A percentile compares a stretch with the other conserved stretches of the same genome.
Conservation (phyloP, 2,329 filamentous ascomycete species). For the Exophiala lecanii-corni region DNA sequence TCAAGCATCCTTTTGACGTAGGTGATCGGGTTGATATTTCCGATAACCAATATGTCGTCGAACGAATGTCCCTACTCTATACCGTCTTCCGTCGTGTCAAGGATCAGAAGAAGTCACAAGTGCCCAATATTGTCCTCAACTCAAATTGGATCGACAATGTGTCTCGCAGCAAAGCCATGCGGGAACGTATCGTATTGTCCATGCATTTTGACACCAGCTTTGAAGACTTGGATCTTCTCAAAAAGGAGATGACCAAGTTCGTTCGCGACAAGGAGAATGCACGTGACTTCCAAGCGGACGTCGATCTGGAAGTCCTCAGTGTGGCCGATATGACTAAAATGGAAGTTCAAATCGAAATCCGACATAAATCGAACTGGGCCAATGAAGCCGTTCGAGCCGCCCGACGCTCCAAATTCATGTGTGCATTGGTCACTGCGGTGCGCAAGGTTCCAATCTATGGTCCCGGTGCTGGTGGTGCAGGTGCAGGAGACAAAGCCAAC, state of each 20-base stretch:
- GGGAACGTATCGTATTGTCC: slow-evolving; percentile 72
- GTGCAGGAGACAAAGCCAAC: slow-evolving; percentile 60
- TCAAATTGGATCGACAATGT: slow-evolving; percentile 94
- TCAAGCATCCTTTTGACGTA: slow-evolving; percentile 97
- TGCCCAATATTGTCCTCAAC: slow-evolving; percentile 90
- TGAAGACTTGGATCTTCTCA: slow-evolving; percentile 81
- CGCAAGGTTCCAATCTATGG: slow-evolving; percentile 81
- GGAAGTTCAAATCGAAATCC: slow-evolving; percentile 73
- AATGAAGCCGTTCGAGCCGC: slow-evolving; percentile 77
- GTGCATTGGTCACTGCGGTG: slow-evolving; percentile 77
- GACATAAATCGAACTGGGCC: slow-evolving; percentile 90
- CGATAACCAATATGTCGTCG: slow-evolving; percentile 68
- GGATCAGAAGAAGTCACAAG: slow-evolving; percentile 72
- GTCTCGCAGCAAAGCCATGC: slow-evolving; percentile 85
- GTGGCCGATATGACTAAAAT: slow-evolving; percentile 86
- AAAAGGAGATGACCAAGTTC: slow-evolving; percentile 78
- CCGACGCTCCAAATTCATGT: slow-evolving; percentile 93
- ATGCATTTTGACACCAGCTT: slow-evolving; percentile 83
- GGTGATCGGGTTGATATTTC: slow-evolving; percentile 86
- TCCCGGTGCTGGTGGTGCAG: slow-evolving; percentile 67
- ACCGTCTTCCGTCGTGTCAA: slow-evolving; percentile 83
- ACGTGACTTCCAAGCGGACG: slow-evolving; percentile 83
- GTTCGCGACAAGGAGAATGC: slow-evolving; percentile 78
- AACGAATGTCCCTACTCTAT: slow-evolving; percentile 90
- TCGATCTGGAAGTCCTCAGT: slow-evolving; percentile 71